A percentile compares a stretch with the other conserved stretches of the same genome.
Evolutionary conservation across 257 asterid species (phyloP).

Genomic region (Pogostemon cablin): DNA sequence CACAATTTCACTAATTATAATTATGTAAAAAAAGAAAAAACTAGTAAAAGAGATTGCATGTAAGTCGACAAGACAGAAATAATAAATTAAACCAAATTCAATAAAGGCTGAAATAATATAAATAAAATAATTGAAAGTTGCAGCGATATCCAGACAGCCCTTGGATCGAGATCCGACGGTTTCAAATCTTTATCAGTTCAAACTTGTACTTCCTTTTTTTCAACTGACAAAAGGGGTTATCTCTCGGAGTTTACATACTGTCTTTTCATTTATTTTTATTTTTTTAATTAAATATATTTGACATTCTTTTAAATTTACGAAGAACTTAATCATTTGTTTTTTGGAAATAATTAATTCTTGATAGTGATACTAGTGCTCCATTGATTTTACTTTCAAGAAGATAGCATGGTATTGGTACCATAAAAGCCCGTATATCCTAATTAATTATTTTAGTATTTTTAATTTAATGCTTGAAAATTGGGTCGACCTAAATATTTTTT

Average conservation of each 20-base stretch:
- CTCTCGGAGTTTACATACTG: slow-evolving; percentile 19
- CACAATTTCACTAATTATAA: too few species aligned
- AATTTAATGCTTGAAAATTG: too few species aligned
- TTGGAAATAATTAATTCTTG: too few species aligned
- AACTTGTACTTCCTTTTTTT: slow-evolving; percentile 34
- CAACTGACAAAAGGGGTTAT: slow-evolving; percentile 43
- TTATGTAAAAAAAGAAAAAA: too few species aligned
- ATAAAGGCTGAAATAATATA: neutral
- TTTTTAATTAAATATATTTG: neutral
- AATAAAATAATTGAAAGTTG: neutral
- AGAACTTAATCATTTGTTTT: neutral
- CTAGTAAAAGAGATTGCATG: too few species aligned
- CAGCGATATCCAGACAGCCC: slow-evolving; percentile 37
- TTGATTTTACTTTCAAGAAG: too few species aligned
- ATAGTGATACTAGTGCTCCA: too few species aligned
- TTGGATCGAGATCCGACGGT: slow-evolving; percentile 42
- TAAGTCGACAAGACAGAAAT: neutral
- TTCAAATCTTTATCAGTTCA: slow-evolving; percentile 30
- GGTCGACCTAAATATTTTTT: too few species aligned
- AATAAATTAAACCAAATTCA: neutral
- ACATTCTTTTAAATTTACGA: neutral
- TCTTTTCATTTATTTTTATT: neutral
- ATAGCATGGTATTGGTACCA: too few species aligned
- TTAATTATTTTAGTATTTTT: too few species aligned
- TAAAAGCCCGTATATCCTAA: too few species aligned